Conservation (phyloP, 768 basidiomycete genomes). For the Serendipita sp. region DNA sequence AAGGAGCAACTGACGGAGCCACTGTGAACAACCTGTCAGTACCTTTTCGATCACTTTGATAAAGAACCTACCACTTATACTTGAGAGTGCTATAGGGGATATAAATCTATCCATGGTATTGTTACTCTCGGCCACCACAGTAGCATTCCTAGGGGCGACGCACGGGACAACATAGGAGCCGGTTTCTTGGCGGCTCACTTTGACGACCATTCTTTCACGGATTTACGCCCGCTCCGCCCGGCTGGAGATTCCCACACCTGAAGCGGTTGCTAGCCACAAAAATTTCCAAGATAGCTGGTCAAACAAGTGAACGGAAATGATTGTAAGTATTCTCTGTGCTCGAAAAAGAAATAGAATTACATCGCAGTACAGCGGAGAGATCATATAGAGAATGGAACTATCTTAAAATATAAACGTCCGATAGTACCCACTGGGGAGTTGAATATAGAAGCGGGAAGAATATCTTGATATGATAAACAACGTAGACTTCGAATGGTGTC, state of each 20-base stretch:
- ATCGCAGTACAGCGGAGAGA: background rate
- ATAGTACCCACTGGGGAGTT: background rate
- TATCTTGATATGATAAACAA: slow-evolving; percentile 4
- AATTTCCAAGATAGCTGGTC: too few species aligned
- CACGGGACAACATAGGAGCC: slow-evolving; percentile 1
- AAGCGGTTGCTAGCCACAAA: too few species aligned
- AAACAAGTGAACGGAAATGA: too few species aligned
- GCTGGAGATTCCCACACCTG: too few species aligned
- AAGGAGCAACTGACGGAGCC: too few species aligned
- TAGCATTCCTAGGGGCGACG: background rate
- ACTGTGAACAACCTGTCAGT: too few species aligned
- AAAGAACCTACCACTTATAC: background rate
- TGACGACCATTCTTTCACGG: too few species aligned
- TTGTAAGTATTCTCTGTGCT: background rate
- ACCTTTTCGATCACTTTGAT: background rate
- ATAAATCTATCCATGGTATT: background rate
- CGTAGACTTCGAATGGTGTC: background rate
- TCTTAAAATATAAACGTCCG: background rate
- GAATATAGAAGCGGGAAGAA: background rate
- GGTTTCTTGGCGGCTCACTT: too few species aligned
- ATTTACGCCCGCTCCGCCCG: too few species aligned
- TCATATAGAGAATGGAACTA: background rate
- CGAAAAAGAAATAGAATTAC: background rate
- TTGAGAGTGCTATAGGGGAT: background rate
- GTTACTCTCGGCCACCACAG: background rate